A percentile compares a stretch with the other conserved stretches of the same genome.
Conservation (phyloP, 106 monocot species). For the Phalaenopsis equestris region DNA sequence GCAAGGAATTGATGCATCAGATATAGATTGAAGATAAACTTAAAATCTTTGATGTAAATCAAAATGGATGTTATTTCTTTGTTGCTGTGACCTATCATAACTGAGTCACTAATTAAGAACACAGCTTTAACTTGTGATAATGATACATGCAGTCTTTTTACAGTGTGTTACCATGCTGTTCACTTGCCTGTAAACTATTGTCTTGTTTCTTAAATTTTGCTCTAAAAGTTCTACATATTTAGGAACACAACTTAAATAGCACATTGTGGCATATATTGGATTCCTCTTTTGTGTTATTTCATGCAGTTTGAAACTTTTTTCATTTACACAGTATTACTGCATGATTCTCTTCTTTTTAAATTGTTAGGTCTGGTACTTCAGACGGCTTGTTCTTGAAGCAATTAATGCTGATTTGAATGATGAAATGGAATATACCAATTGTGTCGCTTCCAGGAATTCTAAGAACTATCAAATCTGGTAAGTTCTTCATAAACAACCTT, state of each 20-base stretch:
- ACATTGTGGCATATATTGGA: background rate
- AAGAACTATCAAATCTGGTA: slow-evolving; percentile 99
- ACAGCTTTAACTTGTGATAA: background rate
- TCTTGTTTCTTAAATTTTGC: background rate
- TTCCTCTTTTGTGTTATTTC: background rate
- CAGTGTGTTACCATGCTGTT: background rate
- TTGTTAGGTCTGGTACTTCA: slow-evolving; percentile 90
- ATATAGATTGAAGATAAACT: background rate
- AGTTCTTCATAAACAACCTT: slow-evolving; percentile 5
- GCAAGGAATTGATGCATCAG: background rate
- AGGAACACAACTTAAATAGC: background rate
- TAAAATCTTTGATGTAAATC: background rate
- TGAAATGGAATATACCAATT: slow-evolving; percentile 56
- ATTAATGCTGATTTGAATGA: slow-evolving; percentile 47
- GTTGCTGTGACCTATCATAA: background rate
- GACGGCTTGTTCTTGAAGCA: slow-evolving; percentile 80
- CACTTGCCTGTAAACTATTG: background rate
- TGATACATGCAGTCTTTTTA: background rate
- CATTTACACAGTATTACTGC: background rate
- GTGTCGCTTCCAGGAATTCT: slow-evolving; percentile 44
- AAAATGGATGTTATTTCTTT: background rate
- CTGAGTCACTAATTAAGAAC: background rate
- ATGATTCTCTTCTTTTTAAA: slow-evolving; percentile 1
- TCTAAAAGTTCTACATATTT: background rate
- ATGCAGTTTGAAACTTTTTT: background rate